Evolutionary conservation across 306 rosid species (phyloP), one percentile per base, ranked within the genome.

Genomic region (Boehmeria nivea): DNA sequence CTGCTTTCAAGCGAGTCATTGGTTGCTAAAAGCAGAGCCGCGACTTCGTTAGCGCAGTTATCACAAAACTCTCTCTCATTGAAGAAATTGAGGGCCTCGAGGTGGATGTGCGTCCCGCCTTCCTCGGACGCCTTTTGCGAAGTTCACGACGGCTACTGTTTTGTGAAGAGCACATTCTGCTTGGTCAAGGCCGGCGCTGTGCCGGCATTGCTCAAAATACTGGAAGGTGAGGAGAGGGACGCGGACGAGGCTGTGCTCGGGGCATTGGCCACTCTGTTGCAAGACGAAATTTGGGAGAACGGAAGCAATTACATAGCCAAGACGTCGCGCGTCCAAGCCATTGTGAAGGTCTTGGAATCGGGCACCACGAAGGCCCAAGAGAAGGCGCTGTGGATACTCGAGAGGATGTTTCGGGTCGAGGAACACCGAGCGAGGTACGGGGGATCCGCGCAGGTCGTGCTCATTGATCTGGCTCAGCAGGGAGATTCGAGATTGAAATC

Each of bases 361-460:
- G 78, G 72, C 47, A 77, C 79, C 66, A 54, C 58, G 22, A 78
- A 80, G 77, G 78, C 83, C 51, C 85, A 81, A 76, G 88, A 86
- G 74, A 89, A 76, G 64, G 94, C 88, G 31, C 51, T 89, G 12
- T 79, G 95, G 95, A 81, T 89, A 45, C 63, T 89, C 67, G 95
- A 86, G 77, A 81, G 86, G 71, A 76, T 89, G 67, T 89, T 89
- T 59, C 74, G 61, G 63, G 65, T 69, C 60, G 78, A 82, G 18
- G 95, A 86, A 54, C 69, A 60, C 39, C 80, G 83, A 74, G 71
- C 64, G 5, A 49, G 70, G 20, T 84, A 81, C 67, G 86, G 90
- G 33, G 80, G 69, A 68, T 71, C 81, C 52, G 84, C 95, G 62
- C 95, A 83, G 65, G 83, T 59, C 51, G 79, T 86, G 60, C 97